These are phyloP conservation scores for Cantharellus cinnabarinus DNA, from an alignment of 768 basidiomycete genomes.

Conservation along the genomic window DNA sequence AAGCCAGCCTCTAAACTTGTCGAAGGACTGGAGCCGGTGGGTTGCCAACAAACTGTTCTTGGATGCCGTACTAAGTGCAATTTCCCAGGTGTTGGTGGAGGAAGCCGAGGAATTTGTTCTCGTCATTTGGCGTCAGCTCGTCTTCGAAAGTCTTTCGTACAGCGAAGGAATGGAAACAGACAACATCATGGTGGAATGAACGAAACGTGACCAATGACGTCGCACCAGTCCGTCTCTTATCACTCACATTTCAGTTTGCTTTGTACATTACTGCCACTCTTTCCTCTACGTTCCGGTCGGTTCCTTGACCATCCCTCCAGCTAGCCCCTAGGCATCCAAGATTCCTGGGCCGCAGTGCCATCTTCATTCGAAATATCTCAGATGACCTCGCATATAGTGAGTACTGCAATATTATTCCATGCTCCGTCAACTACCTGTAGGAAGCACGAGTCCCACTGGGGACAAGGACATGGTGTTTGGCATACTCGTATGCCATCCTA, in stretches of 20 bases:
- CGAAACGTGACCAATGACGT: neutral
- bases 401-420: too few species aligned
- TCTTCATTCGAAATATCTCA: too few species aligned
- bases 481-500: too few species aligned
- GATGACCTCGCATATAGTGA: too few species aligned
- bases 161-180: slow-evolving; percentile 77
- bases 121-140: slow-evolving; percentile 75
- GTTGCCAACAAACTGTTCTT: slow-evolving; percentile 17
- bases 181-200: slow-evolving; percentile 38
- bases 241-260: neutral
- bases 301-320: too few species aligned
- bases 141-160: slow-evolving; percentile 90
- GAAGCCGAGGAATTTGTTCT: slow-evolving; percentile 66
- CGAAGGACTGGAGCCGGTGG: slow-evolving; percentile 77
- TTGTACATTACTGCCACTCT: too few species aligned
- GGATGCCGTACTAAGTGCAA: neutral
- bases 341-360: too few species aligned
- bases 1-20: slow-evolving; percentile 68
- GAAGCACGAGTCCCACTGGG: too few species aligned
- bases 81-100: slow-evolving; percentile 66
- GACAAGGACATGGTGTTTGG: too few species aligned
- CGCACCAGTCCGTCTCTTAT: slow-evolving; percentile 1
- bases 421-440: too few species aligned
- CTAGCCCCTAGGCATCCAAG: too few species aligned
- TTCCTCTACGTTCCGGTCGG: too few species aligned